Conservation (phyloP, 768 basidiomycete species). For the Agaricus bisporus region DNA sequence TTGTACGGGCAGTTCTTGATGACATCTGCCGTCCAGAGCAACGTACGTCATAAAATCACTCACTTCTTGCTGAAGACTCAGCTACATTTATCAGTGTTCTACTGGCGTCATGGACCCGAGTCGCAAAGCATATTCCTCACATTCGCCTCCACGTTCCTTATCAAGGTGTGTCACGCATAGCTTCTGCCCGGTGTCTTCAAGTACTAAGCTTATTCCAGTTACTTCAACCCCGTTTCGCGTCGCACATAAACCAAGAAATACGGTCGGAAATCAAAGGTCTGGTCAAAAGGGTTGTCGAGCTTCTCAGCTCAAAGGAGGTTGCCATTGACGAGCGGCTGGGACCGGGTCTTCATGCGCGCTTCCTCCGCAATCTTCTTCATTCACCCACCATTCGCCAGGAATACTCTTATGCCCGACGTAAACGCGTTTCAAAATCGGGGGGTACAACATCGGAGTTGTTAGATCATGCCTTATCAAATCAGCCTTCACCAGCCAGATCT, state of each 20-base stretch:
- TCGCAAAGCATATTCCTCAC: conserved; percentile 75
- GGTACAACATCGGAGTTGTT: conserved; percentile 8
- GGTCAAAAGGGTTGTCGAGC: conserved; percentile 61
- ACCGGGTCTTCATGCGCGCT: conserved; percentile 74
- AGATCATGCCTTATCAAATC: conserved; percentile 15
- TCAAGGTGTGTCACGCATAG: conserved; percentile 47
- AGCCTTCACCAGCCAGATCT: conserved; percentile 30
- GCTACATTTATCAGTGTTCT: conserved; percentile 24
- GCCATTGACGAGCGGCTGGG: conserved; percentile 79
- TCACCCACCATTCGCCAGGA: conserved; percentile 10
- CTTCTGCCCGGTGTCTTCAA: not conserved
- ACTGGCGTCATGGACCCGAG: conserved; percentile 70
- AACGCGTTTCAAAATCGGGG: conserved; percentile 8
- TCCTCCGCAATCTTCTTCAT: conserved; percentile 61
- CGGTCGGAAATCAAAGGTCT: conserved; percentile 55
- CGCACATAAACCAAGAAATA: conserved; percentile 51
- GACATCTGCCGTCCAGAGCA: conserved; percentile 52
- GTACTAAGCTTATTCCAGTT: conserved; percentile 34
- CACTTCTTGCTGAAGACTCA: not conserved
- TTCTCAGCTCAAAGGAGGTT: conserved; percentile 64
- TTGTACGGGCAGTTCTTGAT: conserved; percentile 55
- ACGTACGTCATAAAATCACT: conserved; percentile 29
- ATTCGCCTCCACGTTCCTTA: conserved; percentile 76
- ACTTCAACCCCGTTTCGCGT: conserved; percentile 69
- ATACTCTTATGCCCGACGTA: conserved; percentile 10